Evolutionary conservation across 306 rosid species (phyloP).

Genomic region (Acacia crassicarpa): DNA sequence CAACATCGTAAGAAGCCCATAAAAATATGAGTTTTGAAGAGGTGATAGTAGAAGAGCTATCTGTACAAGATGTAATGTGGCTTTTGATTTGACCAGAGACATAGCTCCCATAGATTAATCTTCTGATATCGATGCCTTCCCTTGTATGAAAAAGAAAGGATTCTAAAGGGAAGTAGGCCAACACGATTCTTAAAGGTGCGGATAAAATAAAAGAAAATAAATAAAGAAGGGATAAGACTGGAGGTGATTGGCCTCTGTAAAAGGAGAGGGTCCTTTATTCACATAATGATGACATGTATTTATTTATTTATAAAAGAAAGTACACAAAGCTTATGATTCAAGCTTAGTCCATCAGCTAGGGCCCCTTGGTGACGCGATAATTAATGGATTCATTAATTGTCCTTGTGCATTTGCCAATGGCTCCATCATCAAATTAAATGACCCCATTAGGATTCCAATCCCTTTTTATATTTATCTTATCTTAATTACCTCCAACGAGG

Average conservation of each 20-base stretch:
- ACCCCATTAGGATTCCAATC: conserved; percentile 22
- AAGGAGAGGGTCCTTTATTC: conserved; percentile 39
- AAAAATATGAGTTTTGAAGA: neutral
- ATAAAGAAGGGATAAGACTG: conserved; percentile 36
- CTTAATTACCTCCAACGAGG: conserved; percentile 16
- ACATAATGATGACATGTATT: conserved; percentile 43
- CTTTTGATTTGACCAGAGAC: neutral
- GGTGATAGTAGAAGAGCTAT: neutral
- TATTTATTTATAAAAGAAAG: conserved; percentile 30
- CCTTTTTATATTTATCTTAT: conserved; percentile 12
- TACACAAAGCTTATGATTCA: conserved; percentile 40
- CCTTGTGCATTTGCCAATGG: conserved; percentile 24
- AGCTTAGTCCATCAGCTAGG: conserved; percentile 39
- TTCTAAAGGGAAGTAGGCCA: conserved; percentile 48
- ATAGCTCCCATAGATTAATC: neutral
- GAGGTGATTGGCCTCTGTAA: conserved; percentile 45
- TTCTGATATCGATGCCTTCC: neutral
- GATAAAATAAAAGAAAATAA: conserved; percentile 20
- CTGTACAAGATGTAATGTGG: neutral
- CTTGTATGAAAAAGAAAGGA: neutral
- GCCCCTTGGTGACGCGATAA: conserved; percentile 44
- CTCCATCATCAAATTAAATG: conserved; percentile 30
- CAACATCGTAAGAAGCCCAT: neutral
- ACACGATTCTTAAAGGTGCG: conserved; percentile 43
- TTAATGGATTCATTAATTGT: conserved; percentile 17